Percentiles rank a stretch among this genome's conserved stretches.
phyloP scores from a whole-genome alignment of 129 eudicot species.

The Cynara cardunculus region DNA sequence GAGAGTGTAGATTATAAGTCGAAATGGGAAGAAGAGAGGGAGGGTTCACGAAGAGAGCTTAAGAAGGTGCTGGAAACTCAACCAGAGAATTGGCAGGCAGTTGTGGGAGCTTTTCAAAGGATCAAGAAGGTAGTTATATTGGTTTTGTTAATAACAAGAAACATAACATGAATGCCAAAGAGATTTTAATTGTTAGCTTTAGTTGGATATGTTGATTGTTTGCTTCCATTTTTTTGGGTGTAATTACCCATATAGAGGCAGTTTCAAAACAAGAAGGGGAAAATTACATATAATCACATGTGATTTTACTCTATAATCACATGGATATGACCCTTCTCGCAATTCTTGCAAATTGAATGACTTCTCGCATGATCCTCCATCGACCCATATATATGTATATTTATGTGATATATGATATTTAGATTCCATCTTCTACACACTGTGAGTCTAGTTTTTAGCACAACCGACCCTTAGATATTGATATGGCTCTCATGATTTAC shows the following conservation, averaged over 20 bases:
- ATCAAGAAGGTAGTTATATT: conserved; percentile 67
- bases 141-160: background rate
- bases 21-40: conserved; percentile 81
- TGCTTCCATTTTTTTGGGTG: background rate
- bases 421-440: background rate
- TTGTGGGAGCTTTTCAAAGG: conserved; percentile 72
- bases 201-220: background rate
- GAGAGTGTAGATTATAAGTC: conserved; percentile 52
- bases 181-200: background rate
- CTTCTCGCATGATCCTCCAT: too few species aligned
- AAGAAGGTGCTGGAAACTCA: conserved; percentile 61
- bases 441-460: background rate
- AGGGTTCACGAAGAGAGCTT: conserved; percentile 49
- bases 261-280: too few species aligned
- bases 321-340: too few species aligned
- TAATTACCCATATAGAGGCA: background rate
- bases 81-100: conserved; percentile 94
- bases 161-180: background rate
- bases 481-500: background rate
- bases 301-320: too few species aligned
- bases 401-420: background rate
- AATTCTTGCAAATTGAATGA: too few species aligned
- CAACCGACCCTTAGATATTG: background rate
- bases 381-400: background rate
- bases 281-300: too few species aligned